Percentiles rank a stretch among this genome's conserved stretches.
Conservation (phyloP, 208 protist genomes). For the Jaenimonas drosophilae region DNA sequence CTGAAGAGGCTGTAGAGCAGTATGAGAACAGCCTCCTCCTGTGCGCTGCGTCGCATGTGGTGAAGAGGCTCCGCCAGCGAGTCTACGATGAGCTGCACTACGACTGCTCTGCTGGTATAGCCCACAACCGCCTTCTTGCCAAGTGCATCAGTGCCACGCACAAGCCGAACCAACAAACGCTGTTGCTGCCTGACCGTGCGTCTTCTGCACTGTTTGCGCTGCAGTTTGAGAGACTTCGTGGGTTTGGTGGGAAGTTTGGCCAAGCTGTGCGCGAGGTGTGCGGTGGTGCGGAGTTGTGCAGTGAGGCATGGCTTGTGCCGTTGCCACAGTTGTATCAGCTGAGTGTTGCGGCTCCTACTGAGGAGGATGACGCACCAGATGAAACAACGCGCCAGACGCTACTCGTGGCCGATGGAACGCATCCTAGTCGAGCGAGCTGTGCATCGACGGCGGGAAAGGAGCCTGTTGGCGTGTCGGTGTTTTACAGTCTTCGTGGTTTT, state of each 20-base stretch:
- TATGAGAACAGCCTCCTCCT: too few species aligned
- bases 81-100: constrained; percentile 64
- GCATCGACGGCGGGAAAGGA: too few species aligned
- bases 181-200: constrained; percentile 48
- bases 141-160: constrained; percentile 71
- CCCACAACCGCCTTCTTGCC: constrained; percentile 73
- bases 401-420: too few species aligned
- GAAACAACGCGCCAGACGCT: too few species aligned
- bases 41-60: constrained; percentile 51
- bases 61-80: constrained; percentile 34
- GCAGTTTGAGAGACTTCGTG: constrained; percentile 39
- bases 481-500: constrained; percentile 39
- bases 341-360: constrained; percentile 1
- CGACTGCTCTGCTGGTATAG: constrained; percentile 80
- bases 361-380: constrained; percentile 9
- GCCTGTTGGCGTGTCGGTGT: constrained; percentile 11
- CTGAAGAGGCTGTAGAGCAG: too few species aligned
- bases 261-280: constrained; percentile 23
- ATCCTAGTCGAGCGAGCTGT: too few species aligned
- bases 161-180: constrained; percentile 83
- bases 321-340: constrained; percentile 8
- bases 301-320: constrained; percentile 46
- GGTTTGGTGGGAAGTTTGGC: constrained; percentile 79
- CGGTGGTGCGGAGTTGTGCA: constrained; percentile 22
- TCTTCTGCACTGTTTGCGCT: constrained; percentile 48